phyloP scores from a whole-genome alignment of 352 stramenopile species.

The Pythium dissotocum region DNA sequence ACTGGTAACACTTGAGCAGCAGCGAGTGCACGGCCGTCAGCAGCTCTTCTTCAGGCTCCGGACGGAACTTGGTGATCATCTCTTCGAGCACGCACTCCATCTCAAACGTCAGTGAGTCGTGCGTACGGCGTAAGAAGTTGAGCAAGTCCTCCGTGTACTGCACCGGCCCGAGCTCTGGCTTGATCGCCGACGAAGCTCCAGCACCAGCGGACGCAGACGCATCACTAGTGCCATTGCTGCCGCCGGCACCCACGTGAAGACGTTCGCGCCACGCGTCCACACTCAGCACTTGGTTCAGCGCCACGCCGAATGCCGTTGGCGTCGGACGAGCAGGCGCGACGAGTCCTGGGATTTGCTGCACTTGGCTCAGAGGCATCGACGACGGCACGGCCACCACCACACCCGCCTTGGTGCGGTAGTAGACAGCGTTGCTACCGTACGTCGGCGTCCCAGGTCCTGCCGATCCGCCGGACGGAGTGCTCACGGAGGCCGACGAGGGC shows the following conservation, averaged over 20 bases:
- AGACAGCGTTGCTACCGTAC: constrained; percentile 37
- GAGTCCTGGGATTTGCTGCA: constrained; percentile 75
- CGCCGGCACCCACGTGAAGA: constrained; percentile 11
- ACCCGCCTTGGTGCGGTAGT: constrained; percentile 82
- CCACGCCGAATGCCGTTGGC: constrained; percentile 70
- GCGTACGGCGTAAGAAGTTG: constrained; percentile 92
- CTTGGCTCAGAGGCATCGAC: constrained; percentile 50
- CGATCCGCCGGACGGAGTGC: constrained; percentile 9
- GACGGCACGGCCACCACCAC: constrained; percentile 76
- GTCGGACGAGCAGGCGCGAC: constrained; percentile 63
- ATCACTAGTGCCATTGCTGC: constrained; percentile 3
- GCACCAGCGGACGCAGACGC: background rate
- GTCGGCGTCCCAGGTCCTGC: constrained; percentile 26
- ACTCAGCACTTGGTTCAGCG: constrained; percentile 58
- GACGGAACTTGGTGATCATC: constrained; percentile 97
- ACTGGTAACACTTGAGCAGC: constrained; percentile 93
- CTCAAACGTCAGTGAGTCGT: constrained; percentile 89
- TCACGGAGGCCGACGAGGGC: constrained; percentile 19
- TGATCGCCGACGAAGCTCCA: constrained; percentile 21
- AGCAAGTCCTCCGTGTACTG: constrained; percentile 94
- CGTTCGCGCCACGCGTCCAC: constrained; percentile 68
- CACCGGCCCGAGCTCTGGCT: constrained; percentile 76
- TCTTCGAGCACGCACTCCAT: constrained; percentile 99
- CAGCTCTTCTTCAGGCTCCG: constrained; percentile 97
- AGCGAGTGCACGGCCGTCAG: constrained; percentile 95